A percentile compares a stretch with the other conserved stretches of the same genome.
These are phyloP conservation scores for Berkeleyomyces rouxiae DNA, from an alignment of 2,329 filamentous ascomycete species.

Conservation along the genomic window DNA sequence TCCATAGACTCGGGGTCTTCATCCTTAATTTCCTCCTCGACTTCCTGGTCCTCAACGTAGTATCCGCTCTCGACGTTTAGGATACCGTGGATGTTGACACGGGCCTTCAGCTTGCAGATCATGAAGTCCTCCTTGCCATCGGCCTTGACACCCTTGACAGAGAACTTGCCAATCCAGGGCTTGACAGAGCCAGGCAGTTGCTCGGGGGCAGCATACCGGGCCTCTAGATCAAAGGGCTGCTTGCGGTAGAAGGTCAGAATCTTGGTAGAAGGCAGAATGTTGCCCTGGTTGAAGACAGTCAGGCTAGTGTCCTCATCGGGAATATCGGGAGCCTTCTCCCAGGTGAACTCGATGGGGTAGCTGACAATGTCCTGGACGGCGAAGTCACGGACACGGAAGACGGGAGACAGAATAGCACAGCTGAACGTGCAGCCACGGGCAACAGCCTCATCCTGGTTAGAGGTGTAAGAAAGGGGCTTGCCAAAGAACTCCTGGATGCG, in stretches of 20 bases:
- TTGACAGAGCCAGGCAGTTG: constrained; percentile 74
- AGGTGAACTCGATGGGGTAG: constrained; percentile 96
- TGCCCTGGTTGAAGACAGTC: constrained; percentile 94
- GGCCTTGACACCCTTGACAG: constrained; percentile 91
- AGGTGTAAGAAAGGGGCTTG: constrained; percentile 84
- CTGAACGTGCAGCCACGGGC: constrained; percentile 92
- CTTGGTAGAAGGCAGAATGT: constrained; percentile 94
- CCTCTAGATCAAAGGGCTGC: constrained; percentile 91
- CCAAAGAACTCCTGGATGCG: constrained; percentile 79
- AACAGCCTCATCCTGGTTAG: constrained; percentile 96
- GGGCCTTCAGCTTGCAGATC: constrained; percentile 98
- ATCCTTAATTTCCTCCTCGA: constrained; percentile 80
- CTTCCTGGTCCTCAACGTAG: constrained; percentile 93
- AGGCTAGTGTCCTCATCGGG: constrained; percentile 95
- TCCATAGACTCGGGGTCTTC: constrained; percentile 30
- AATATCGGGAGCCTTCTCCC: constrained; percentile 97
- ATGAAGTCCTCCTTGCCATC: constrained; percentile 93
- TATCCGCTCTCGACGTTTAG: constrained; percentile 94
- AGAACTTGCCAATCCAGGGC: constrained; percentile 94
- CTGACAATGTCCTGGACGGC: constrained; percentile 91
- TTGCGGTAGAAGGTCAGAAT: constrained; percentile 99
- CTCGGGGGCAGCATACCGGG: constrained; percentile 78
- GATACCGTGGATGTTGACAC: constrained; percentile 89
- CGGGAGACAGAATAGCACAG: constrained; percentile 91
- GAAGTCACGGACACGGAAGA: constrained; percentile 98